Evolutionary conservation across 2,329 filamentous ascomycete species (phyloP), one percentile per base, ranked within the genome.

Genomic region (Ophiostoma perfectum): DNA sequence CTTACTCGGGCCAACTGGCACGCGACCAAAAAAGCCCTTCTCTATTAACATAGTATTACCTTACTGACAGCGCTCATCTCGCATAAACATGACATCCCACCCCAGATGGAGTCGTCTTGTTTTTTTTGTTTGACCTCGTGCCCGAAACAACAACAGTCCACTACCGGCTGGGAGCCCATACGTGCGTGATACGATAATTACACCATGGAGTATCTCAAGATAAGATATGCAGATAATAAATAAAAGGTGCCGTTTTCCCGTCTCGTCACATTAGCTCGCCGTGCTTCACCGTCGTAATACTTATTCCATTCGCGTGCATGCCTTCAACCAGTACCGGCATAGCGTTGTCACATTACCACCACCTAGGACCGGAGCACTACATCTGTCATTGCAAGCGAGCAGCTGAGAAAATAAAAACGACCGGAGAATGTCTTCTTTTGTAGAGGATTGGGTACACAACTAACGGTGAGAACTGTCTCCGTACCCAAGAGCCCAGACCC

Each of bases 301-400:
- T 52, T 55, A 55, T 55, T 55, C 18, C n/a, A 55, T 18, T 55
- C 49, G 9, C n/a, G 7, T 27, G n/a, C n/a, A 55, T 55, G 49
- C 49, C n/a, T 18, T 18, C n/a, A 55, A 18, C 49, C 49, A 55
- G 18, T 55, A 55, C 49, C 49, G 49, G 49, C 49, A 55, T 55
- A 55, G 49, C 18, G 8, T 18, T 55, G 49, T 55, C 49, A 55
- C 1, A 14, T 27, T 55, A 11, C n/a, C 49, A 18, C 49, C 47
- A n/a, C 47, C n/a, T 52, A 14, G n/a, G 5, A n/a, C 18, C 2
- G 16, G 9, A 52, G 47, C 42, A 45, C 18, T 52, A n/a, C 16
- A n/a, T 3, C 47, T 52, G 16, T 8, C 16, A 52, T 8, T 52
- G 3, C 47, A 45, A 45, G 9, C 16, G 7, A 52, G n/a, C 7